Conservation (phyloP, 1,139 yeast species). For the Pichia sp. region DNA sequence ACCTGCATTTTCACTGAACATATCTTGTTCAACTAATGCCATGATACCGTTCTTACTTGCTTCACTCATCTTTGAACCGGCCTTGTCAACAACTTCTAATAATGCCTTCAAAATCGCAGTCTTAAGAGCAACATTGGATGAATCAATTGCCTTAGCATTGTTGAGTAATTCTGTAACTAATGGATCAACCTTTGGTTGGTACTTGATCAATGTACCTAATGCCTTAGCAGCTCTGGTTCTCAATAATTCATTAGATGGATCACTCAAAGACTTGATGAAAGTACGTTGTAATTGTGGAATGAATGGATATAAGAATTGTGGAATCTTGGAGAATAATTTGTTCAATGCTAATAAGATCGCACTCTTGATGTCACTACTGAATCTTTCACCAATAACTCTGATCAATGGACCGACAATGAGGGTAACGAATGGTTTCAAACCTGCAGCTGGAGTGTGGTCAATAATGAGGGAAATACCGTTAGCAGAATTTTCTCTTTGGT, state of each 20-base stretch:
- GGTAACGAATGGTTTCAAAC: constrained; percentile 86
- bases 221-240: constrained; percentile 91
- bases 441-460: constrained; percentile 78
- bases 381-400: constrained; percentile 97
- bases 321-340: constrained; percentile 75
- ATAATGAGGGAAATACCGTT: constrained; percentile 87
- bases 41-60: constrained; percentile 67
- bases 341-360: constrained; percentile 87
- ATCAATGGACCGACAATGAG: constrained; percentile 96
- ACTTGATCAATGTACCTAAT: constrained; percentile 78
- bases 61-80: constrained; percentile 77
- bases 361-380: constrained; percentile 84
- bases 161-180: constrained; percentile 78
- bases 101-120: constrained; percentile 85
- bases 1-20: constrained; percentile 36
- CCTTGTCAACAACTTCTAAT: constrained; percentile 76
- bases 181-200: constrained; percentile 95
- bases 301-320: constrained; percentile 91
- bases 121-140: constrained; percentile 62
- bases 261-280: constrained; percentile 87
- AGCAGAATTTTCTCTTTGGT: constrained; percentile 84
- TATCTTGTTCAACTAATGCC: constrained; percentile 75
- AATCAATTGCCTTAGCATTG: constrained; percentile 58
- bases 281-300: constrained; percentile 98
- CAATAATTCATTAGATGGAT: constrained; percentile 66